Base-by-base conservation (phyloP, 306 rosid species). In the Psophocarpus tetragonolobus region DNA sequence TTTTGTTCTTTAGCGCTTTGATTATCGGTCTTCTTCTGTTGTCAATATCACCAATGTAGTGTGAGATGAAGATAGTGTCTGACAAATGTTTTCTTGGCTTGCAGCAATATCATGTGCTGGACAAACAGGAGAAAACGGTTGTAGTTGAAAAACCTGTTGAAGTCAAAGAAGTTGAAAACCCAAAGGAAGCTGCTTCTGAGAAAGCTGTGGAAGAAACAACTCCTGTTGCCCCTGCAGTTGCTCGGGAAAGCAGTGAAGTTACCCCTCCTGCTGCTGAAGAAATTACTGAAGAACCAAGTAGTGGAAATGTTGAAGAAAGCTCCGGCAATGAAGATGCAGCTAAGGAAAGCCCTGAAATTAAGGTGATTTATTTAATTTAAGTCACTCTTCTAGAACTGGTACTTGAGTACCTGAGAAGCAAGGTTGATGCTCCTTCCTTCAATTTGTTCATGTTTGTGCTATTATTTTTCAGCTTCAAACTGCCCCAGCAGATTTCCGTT, bases 401-500 rank as follows among this genome's bases (percentile, higher is more conserved):
- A 14, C 65, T 14, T 8, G 38, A 56, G 33, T 60, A 30, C 26
- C 18, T 71, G 21, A 54, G 27, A 21, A 54, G 42, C 36, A 33
- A 39, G 44, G 21, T 64, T 8, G 18, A 42, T 56, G 24, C 33
- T 71, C 30, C 76, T 30, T 18, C 15, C 32, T 21, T 78, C 42
- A 27, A 17, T 42, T 26, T 73, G 71, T 57, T 85, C 47, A 71
- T 48, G 42, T 60, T 39, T 54, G 44, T 42, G 38, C 73, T 74
- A 12, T 69, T 82, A 57, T 3, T 90, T 76, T 86, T 77, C 90
- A 95, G 99, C 93, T 95, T 70, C 97, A 92, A 79, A 92, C 99
- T 15, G 99, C 97, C 23, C 99, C 99, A 5, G 96, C 70, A 20
- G 99, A 95, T 84, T 95, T 92, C 80, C 97, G 99, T 32, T 95